Base-by-base conservation (phyloP, 129 eudicot genomes). In the Mikania micrantha region DNA sequence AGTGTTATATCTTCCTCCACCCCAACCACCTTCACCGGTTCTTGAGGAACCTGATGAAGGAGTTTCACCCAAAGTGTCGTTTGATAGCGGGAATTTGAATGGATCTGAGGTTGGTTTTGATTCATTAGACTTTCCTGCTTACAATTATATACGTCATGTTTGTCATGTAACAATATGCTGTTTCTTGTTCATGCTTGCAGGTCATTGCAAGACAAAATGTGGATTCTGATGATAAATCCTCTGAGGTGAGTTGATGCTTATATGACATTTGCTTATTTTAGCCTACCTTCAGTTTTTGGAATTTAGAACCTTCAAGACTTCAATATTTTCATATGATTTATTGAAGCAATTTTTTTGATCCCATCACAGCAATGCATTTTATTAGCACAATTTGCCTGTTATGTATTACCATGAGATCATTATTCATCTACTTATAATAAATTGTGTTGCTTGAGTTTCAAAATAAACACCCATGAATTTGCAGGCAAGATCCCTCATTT, bases 31-130 rank as follows among this genome's bases (percentile, higher is more conserved):
- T 29, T 84, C 88, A 27, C 88, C 95, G 2, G 91, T 84, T 67
- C 78, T 78, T 47, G 95, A 90, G 67, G 97, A 87, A 45, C 82
- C 90, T 4, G 85, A 90, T 22, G 96, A 88, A 74, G 94, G 90
- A 20, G 66, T 69, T 41, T 83, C 96, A n/a, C 87, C 87, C 35
- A 81, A 71, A 77, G 66, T 66, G 15, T 64, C 80, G 11, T 35
- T 67, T 6, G 87, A 81, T 11, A 76, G 52, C 48, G 85, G 74
- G 52, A 78, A 54, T 61, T 81, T 77, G 68, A 80, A 35, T 39
- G 52, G 71, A 72, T 59, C 86, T 66, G 86, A 76, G 73, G 80
- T 83, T 12, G 77, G 45, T n/a, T 66, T 12, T 54, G 25, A 53
- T 24, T 0, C 35, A 54, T 54, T 34, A 25, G 9, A 24, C 9